Evolutionary conservation across 768 basidiomycete species (phyloP), one percentile per base, ranked within the genome.

Genomic region (Collybia sordida): DNA sequence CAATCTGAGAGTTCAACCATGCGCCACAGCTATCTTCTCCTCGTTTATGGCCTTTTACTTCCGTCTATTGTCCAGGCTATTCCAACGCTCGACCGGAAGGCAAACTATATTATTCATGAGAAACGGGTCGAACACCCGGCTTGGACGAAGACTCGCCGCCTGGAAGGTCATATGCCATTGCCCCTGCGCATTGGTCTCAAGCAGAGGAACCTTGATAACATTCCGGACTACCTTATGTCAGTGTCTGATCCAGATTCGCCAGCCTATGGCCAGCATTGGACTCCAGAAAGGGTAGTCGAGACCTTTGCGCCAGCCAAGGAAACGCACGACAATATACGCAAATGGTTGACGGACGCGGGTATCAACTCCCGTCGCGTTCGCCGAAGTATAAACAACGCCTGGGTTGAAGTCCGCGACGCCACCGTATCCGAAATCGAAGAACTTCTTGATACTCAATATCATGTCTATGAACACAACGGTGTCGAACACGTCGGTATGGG

Each of bases 231-330:
- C 15, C 61, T 74, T 31, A 52, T 67, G 24, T 58, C 66, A 9
- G 62, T 73, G 7, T 66, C 72, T 4, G 59, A 73, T 49, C 73
- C 73, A 3, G 42, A 53, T n/a, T 71, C 69, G 8, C 62, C 68
- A 1, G 53, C 55, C 2, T 74, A 68, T 40, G 67, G 68, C 7
- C 48, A 65, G 17, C 71, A 72, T 59, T 72, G 68, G 70, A 59
- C 64, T 6, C 59, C 66, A 0, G 55, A 54, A 9, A 44, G 61
- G 23, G 57, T 74, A 21, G 61, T 59, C 0, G 52, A 63, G 15
- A 56, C 57, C 6, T 73, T 73, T 47, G 62, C 63, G 0, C 71
- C 72, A 2, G 49, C 55, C 0, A 17, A 55, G 12, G 63, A 66
- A 15, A 59, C 63, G 1, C 50, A 56, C 11, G 52, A 56, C 27